Evolutionary conservation across 257 asterid species (phyloP).

Genomic region (Cruciata laevipes): DNA sequence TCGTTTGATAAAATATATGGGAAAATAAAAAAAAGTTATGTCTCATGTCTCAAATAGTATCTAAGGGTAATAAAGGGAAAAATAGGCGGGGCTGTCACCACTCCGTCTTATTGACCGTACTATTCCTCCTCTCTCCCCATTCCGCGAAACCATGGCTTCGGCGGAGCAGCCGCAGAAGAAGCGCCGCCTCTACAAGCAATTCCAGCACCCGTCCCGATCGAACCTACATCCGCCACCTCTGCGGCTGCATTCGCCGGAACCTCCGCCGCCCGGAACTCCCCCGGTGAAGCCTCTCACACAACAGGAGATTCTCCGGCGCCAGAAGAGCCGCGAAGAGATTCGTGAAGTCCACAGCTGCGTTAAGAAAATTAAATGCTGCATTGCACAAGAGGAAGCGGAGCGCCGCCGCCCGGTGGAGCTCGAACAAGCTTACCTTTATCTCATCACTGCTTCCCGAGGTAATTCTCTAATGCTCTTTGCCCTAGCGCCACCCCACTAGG

Average conservation of each 20-base stretch:
- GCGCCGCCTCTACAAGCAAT: constrained; percentile 34
- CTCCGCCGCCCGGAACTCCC: constrained; percentile 36
- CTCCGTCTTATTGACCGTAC: not conserved
- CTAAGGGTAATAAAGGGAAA: constrained; percentile 2
- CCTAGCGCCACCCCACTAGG: not conserved
- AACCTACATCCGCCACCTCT: constrained; percentile 42
- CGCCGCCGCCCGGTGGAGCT: constrained; percentile 38
- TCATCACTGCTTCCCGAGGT: constrained; percentile 82
- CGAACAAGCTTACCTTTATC: constrained; percentile 68
- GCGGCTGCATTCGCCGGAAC: constrained; percentile 33
- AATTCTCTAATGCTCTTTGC: not conserved
- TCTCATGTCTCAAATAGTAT: too few relatives aligned
- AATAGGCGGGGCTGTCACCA: not conserved
- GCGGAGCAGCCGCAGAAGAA: constrained; percentile 54
- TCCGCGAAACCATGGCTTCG: constrained; percentile 25
- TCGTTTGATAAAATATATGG: not conserved
- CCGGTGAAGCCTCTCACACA: constrained; percentile 53
- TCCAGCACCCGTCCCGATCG: constrained; percentile 34
- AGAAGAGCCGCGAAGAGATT: constrained; percentile 77
- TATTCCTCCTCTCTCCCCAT: not conserved
- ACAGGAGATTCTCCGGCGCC: constrained; percentile 58
- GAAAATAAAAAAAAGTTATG: too few relatives aligned
- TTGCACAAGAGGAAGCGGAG: constrained; percentile 31
- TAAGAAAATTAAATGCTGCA: constrained; percentile 51
- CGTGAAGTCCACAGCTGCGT: constrained; percentile 58